Conservation (phyloP, 768 basidiomycete species). For the Daedaleopsis sinensis region DNA sequence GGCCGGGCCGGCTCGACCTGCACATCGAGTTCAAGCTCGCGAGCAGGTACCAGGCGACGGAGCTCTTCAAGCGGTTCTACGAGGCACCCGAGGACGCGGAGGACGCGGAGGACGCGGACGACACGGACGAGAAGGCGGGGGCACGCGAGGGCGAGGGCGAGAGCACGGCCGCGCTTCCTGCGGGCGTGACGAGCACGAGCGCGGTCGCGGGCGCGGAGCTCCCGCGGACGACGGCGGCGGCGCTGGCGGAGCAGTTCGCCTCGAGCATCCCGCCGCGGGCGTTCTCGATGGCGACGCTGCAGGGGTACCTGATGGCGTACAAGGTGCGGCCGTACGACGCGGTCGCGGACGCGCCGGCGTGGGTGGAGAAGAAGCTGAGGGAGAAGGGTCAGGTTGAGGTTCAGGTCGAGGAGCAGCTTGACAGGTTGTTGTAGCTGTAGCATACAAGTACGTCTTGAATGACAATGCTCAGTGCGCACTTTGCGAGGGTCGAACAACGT, state of each 20-base stretch:
- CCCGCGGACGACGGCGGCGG: constrained; percentile 38
- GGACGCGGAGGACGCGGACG: neutral
- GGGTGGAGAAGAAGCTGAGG: constrained; percentile 11
- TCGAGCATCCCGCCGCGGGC: constrained; percentile 44
- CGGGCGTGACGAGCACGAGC: neutral
- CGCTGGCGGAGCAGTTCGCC: constrained; percentile 60
- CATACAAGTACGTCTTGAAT: too few relatives aligned
- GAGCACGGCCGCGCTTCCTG: too few relatives aligned
- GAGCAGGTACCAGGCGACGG: constrained; percentile 32
- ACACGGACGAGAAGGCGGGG: neutral
- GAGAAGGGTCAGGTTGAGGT: too few relatives aligned
- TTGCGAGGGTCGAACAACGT: too few relatives aligned
- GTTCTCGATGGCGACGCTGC: constrained; percentile 52
- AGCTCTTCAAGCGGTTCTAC: constrained; percentile 37
- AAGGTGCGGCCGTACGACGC: constrained; percentile 63
- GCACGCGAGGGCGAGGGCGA: neutral
- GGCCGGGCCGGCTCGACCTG: constrained; percentile 38
- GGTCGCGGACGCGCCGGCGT: constrained; percentile 21
- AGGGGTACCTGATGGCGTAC: constrained; percentile 10
- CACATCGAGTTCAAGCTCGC: constrained; percentile 37
- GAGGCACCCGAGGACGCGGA: neutral
- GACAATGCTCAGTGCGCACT: too few relatives aligned
- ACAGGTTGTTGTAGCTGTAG: too few relatives aligned
- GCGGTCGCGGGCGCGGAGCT: constrained; percentile 25
- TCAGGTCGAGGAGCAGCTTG: too few relatives aligned